Conservation (phyloP, 2,329 filamentous ascomycete genomes). For the Talaromyces sp. region DNA sequence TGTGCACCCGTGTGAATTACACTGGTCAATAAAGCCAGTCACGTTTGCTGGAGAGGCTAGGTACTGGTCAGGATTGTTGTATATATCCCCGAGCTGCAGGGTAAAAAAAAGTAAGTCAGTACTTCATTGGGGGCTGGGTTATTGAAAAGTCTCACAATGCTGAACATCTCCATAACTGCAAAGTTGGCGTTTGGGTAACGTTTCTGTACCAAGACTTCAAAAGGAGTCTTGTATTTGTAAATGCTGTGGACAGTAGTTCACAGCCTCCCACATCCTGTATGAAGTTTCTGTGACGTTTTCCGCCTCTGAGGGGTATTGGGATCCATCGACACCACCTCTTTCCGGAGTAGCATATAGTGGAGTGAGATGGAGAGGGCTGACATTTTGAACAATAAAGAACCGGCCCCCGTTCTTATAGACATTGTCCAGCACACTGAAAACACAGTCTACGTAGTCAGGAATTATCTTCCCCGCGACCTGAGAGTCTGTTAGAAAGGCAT, state of each 20-base stretch:
- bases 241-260: constrained; percentile 47
- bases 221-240: constrained; percentile 48
- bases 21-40: constrained; percentile 54
- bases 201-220: constrained; percentile 36
- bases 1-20: constrained; percentile 41
- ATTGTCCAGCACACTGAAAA: constrained; percentile 57
- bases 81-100: constrained; percentile 56
- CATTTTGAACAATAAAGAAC: constrained; percentile 67
- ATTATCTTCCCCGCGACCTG: constrained; percentile 57
- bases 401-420: constrained; percentile 63
- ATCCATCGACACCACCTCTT: constrained; percentile 37
- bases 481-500: constrained; percentile 61
- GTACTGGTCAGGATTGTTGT: constrained; percentile 55
- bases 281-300: constrained; percentile 46
- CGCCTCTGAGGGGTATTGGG: constrained; percentile 43
- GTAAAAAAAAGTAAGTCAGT: not conserved
- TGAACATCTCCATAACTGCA: constrained; percentile 63
- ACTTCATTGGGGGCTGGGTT: not conserved
- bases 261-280: constrained; percentile 48
- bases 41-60: constrained; percentile 60
- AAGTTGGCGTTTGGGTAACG: constrained; percentile 53
- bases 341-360: constrained; percentile 58
- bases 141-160: constrained; percentile 38
- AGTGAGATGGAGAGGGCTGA: constrained; percentile 60
- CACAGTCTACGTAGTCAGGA: constrained; percentile 61